phyloP scores from a whole-genome alignment of 2,329 filamentous ascomycete species.

The Ophiobolus disseminans region DNA sequence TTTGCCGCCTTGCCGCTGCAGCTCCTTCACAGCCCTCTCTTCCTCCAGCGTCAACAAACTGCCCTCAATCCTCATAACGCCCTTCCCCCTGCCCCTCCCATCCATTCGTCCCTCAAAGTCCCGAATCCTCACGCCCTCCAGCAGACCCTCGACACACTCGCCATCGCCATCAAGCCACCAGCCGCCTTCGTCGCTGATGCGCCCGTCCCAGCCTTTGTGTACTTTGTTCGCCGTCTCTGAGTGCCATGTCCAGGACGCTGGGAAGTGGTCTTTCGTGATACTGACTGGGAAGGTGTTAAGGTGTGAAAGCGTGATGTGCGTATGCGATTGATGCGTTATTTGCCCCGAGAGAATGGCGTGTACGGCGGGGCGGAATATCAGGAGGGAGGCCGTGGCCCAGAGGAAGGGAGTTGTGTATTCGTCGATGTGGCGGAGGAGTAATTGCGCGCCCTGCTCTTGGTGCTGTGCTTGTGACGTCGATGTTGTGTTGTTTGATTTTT shows the following conservation, averaged over 20 bases:
- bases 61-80: conserved; percentile 84
- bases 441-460: conserved; percentile 11
- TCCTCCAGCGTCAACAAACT: conserved; percentile 76
- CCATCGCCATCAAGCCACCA: conserved; percentile 79
- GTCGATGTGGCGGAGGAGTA: conserved; percentile 41
- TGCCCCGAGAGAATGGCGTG: conserved; percentile 79
- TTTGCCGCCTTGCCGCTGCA: conserved; percentile 8
- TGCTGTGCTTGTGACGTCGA: not conserved
- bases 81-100: conserved; percentile 72
- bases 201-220: conserved; percentile 35
- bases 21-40: conserved; percentile 24
- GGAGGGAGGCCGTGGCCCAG: conserved; percentile 87
- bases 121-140: conserved; percentile 80
- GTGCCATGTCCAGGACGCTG: conserved; percentile 78
- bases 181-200: conserved; percentile 59
- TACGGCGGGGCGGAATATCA: conserved; percentile 78
- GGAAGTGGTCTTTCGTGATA: conserved; percentile 78
- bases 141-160: conserved; percentile 57
- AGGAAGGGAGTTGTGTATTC: conserved; percentile 88
- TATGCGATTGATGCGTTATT: conserved; percentile 86
- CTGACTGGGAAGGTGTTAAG: conserved; percentile 92
- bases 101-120: conserved; percentile 77
- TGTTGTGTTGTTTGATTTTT: conserved; percentile 19
- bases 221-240: conserved; percentile 28
- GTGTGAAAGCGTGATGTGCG: conserved; percentile 86